Conservation (phyloP, 179 eudicot genomes). For the Gypsophila paniculata region DNA sequence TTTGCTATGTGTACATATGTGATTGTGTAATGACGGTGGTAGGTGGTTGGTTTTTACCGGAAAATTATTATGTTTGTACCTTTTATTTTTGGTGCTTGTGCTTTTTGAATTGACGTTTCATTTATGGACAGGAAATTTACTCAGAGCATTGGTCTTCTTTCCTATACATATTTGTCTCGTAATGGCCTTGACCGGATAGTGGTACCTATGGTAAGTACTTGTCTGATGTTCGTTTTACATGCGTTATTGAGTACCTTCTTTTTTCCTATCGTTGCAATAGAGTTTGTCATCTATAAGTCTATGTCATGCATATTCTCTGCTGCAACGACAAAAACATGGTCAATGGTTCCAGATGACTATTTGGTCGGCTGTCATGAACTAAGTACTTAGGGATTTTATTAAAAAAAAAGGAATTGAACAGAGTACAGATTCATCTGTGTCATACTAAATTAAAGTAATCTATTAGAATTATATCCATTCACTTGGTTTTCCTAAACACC, state of each 20-base stretch:
- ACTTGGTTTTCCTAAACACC: not conserved
- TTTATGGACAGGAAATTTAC: constrained; percentile 54
- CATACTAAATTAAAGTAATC: not conserved
- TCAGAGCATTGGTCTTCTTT: constrained; percentile 84
- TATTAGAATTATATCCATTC: not conserved
- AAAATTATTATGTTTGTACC: not conserved
- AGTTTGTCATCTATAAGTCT: not conserved
- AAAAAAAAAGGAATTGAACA: not conserved
- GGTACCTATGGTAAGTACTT: constrained; percentile 81
- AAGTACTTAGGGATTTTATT: not conserved
- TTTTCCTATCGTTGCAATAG: not conserved
- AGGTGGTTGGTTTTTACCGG: not conserved
- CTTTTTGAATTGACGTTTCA: not conserved
- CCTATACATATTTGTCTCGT: constrained; percentile 70
- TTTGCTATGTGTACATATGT: not conserved
- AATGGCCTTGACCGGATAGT: constrained; percentile 76
- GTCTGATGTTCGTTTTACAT: constrained; percentile 9
- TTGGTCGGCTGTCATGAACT: not conserved
- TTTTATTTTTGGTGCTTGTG: not conserved
- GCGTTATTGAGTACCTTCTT: not conserved
- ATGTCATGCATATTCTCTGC: not conserved
- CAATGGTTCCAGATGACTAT: not conserved
- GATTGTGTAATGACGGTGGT: not conserved
- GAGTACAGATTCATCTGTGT: not conserved
- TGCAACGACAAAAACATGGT: not conserved